Evolutionary conservation across 139 green algal species (phyloP), one percentile per base, ranked within the genome.

Genomic region (Trebouxia sp.): DNA sequence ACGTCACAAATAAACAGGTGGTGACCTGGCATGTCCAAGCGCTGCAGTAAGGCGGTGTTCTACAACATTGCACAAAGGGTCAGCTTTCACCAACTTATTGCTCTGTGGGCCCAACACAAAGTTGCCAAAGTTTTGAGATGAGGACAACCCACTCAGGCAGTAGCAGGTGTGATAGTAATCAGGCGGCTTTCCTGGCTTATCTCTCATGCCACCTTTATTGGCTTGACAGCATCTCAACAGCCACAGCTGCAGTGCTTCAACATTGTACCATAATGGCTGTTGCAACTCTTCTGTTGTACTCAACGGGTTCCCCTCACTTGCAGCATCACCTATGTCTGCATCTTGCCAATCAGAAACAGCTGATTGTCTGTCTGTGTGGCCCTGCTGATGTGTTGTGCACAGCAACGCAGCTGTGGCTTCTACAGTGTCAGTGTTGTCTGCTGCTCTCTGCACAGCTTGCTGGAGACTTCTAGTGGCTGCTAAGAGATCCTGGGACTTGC

Each of bases 81-180:
- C 89, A 0, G 88, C 65, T 1, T 37, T 42, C 37, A 62, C 48
- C 43, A 97, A 83, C 75, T 77, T 30, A 79, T 97, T 96, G 39
- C 56, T 7, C 35, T 55, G 75, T 17, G 83, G 80, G 1, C 93
- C 91, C 65, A 94, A 35, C 35, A 90, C 81, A 6, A 76, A 11
- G 28, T 89, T 86, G 43, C 75, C 81, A 56, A 65, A 88, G 70
- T 96, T 89, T 88, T 99, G 96, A 39, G 90, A 89, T 6, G 83
- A 83, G 1, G 94, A 84, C 76, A 99, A 87, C 0, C 97, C 97
- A 75, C 87, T 95, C 17, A 99, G 83, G 85, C 93, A 98, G 92
- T 99, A 99, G 87, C 96, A 99, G 58, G 95, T 98, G 94, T 99
- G 97, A 84, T 99, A 99, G 78, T 94, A 97, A 90, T 99, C 97